Base-by-base conservation (phyloP, 2,329 filamentous ascomycete genomes). In the Nigrospora sphaerica region DNA sequence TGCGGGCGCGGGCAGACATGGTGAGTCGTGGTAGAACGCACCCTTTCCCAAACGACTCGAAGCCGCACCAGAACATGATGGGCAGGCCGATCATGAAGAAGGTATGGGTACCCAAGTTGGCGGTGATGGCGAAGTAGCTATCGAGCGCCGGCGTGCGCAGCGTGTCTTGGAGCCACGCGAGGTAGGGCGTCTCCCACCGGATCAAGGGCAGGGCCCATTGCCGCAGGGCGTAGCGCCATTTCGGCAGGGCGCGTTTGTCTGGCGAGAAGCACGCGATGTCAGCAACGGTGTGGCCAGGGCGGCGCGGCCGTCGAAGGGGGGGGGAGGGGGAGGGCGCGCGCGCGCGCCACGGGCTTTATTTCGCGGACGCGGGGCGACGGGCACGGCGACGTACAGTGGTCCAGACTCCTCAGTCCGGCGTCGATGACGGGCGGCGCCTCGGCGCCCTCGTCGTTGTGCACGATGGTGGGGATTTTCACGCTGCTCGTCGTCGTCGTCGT, bases 81-180 rank as follows among this genome's bases (percentile, higher is more conserved):
- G 93, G 93, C 59, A 98, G 72, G 48, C 89, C 86, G 55, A 95
- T 78, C 91, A 97, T 97, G 74, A 96, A 98, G 72, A 96, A 97
- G 1, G 93, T 98, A 68, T 98, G 93, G 1, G 93, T 98, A 54
- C 93, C 89, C 46, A 97, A 79, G 66, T 97, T 98, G 52, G 93
- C 93, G 1, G 91, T 95, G 54, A 95, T 88, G 43, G 93, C 92
- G 68, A 98, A 98, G 72, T 96, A 98, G 52, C 88, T 88, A 68
- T 98, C 93, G 59, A 97, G 83, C 10, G 86, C 78, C 1, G 89
- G 88, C 17, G 88, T 85, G 59, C 92, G 86, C 63, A 92, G 68
- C 62, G 74, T 81, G 55, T 84, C 78, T 74, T 98, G 93, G 61
- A 95, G 71, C 70, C 80, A 85, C 47, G 92, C 92, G 16, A 98